phyloP scores from a whole-genome alignment of 2,329 filamentous ascomycete genomes.

The Phialophora chinensis region DNA sequence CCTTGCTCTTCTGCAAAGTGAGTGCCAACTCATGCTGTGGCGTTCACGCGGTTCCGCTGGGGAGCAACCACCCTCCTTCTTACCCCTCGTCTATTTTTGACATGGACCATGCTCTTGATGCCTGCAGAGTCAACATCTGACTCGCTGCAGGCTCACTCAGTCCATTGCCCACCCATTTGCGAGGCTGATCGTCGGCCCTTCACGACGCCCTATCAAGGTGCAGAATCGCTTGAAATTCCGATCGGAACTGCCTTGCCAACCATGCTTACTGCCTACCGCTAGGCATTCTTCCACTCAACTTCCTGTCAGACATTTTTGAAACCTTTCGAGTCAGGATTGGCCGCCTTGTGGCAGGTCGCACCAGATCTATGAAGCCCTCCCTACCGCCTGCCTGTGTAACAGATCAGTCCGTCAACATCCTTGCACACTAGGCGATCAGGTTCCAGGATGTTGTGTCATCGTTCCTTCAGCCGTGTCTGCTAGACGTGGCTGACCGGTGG shows the following conservation, averaged over 20 bases:
- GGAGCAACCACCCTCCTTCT: not conserved
- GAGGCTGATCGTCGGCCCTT: not conserved
- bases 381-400: conserved; percentile 2
- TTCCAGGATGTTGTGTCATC: conserved; percentile 8
- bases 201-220: not conserved
- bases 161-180: not conserved
- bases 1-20: not conserved
- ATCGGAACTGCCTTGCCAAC: not conserved
- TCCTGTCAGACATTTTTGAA: not conserved
- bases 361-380: conserved; percentile 20
- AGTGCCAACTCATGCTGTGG: conserved; percentile 1
- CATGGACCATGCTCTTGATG: not conserved
- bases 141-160: not conserved
- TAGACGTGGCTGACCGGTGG: not conserved
- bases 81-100: not conserved
- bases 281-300: not conserved
- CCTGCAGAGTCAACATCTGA: not conserved
- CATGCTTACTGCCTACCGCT: not conserved
- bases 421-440: conserved; percentile 7
- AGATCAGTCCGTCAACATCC: conserved; percentile 10
- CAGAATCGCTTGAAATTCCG: not conserved
- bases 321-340: not conserved
- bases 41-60: conserved; percentile 11
- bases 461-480: not conserved
- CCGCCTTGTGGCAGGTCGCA: conserved; percentile 21